A percentile compares a stretch with the other conserved stretches of the same genome.
phyloP scores from a whole-genome alignment of 441 rosid genomes.

The Bruguiera hainesii region DNA sequence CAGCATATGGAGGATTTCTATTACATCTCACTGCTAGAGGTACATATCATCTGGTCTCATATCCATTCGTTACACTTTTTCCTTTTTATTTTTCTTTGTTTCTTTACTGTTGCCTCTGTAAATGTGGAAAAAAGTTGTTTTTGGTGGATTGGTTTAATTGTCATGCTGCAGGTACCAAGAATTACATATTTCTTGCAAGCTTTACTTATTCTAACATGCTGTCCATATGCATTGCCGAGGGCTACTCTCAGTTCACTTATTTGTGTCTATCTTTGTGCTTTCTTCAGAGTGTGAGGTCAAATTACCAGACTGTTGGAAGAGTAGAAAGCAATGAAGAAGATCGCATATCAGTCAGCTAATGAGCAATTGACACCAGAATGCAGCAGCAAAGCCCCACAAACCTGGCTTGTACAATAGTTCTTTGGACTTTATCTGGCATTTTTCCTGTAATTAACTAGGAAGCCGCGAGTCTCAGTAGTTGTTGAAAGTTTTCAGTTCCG shows the following conservation, averaged over 20 bases:
- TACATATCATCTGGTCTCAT: conserved; percentile 18
- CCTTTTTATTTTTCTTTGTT: background rate
- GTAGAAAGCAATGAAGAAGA: conserved; percentile 25
- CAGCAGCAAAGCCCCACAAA: too few relatives aligned
- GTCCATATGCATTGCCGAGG: background rate
- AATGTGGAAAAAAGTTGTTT: background rate
- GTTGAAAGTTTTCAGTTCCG: too few relatives aligned
- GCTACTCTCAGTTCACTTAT: background rate
- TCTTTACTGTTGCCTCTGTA: background rate
- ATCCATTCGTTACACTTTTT: background rate
- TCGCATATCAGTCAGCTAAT: conserved; percentile 14
- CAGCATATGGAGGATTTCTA: conserved; percentile 99
- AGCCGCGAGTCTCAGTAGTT: too few relatives aligned
- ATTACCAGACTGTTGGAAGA: conserved; percentile 40
- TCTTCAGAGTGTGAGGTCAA: conserved; percentile 62
- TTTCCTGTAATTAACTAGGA: too few relatives aligned
- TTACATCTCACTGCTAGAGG: conserved; percentile 88
- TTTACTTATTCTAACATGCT: too few relatives aligned
- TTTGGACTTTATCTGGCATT: too few relatives aligned
- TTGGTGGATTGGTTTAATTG: background rate
- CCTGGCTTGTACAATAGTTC: too few relatives aligned
- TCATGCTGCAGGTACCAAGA: background rate
- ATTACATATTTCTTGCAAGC: too few relatives aligned
- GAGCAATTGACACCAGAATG: background rate
- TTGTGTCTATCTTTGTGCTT: conserved; percentile 1